These are phyloP conservation scores for Rugosomyces carneus DNA, from an alignment of 1,284 basidiomycete genomes.

Conservation along the genomic window DNA sequence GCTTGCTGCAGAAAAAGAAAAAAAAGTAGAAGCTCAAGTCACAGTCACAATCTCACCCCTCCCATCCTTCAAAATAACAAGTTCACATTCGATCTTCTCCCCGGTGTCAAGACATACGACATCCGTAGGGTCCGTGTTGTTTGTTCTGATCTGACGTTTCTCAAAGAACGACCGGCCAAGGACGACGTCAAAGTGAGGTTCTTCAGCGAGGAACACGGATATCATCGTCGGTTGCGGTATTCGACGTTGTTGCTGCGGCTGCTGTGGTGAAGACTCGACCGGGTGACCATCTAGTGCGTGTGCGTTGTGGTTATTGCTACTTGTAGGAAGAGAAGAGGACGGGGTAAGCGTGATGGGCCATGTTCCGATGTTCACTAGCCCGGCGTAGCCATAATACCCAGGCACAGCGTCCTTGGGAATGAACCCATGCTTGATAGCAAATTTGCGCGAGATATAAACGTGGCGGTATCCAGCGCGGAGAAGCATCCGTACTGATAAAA, in stretches of 20 bases:
- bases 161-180: constrained; percentile 94
- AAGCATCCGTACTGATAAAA: constrained; percentile 74
- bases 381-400: constrained; percentile 82
- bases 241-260: constrained; percentile 12
- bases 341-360: constrained; percentile 66
- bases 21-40: too few relatives aligned
- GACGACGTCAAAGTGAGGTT: constrained; percentile 95
- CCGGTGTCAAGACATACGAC: constrained; percentile 93
- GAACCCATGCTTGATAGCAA: constrained; percentile 86
- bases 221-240: constrained; percentile 31
- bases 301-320: constrained; percentile 8
- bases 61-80: constrained; percentile 86
- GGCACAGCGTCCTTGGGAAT: constrained; percentile 81
- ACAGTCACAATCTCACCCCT: constrained; percentile 85
- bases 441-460: constrained; percentile 93
- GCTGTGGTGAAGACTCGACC: constrained; percentile 11
- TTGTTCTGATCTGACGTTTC: constrained; percentile 78
- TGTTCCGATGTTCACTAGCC: constrained; percentile 74
- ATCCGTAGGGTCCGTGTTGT: constrained; percentile 81
- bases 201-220: constrained; percentile 81
- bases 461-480: constrained; percentile 91
- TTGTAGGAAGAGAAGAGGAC: constrained; percentile 23
- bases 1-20: too few relatives aligned
- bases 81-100: constrained; percentile 89
- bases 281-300: constrained; percentile 19